Conservation (phyloP, 2,329 filamentous ascomycete genomes). For the Anthostomella pinea region DNA sequence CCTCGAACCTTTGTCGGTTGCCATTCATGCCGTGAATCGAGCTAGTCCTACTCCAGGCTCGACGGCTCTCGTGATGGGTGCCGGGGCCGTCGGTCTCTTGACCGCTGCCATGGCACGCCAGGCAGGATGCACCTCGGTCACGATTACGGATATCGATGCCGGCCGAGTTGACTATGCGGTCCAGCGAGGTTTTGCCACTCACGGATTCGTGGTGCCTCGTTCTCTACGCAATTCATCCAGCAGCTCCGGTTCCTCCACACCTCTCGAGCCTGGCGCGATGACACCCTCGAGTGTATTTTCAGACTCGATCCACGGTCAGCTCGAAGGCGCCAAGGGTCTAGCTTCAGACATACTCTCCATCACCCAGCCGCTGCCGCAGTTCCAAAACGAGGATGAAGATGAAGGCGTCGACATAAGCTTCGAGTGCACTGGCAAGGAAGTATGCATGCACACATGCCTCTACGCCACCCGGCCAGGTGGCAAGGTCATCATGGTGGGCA, state of each 20-base stretch:
- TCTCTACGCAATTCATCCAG: conserved; percentile 42
- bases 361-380: conserved; percentile 30
- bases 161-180: conserved; percentile 60
- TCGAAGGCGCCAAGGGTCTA: conserved; percentile 49
- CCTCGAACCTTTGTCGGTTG: conserved; percentile 60
- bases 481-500: conserved; percentile 73
- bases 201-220: conserved; percentile 53
- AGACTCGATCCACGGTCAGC: conserved; percentile 42
- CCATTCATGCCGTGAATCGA: conserved; percentile 59
- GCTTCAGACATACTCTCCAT: conserved; percentile 49
- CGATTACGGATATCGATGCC: conserved; percentile 58
- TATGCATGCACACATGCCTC: conserved; percentile 71
- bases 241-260: conserved; percentile 48
- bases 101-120: conserved; percentile 61
- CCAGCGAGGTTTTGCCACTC: conserved; percentile 57
- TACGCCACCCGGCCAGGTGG: conserved; percentile 70
- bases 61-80: conserved; percentile 61
- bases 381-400: conserved; percentile 52
- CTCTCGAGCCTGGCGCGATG: conserved; percentile 37
- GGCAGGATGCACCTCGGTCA: conserved; percentile 57
- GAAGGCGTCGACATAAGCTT: conserved; percentile 68
- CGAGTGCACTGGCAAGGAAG: conserved; percentile 74
- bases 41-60: conserved; percentile 50
- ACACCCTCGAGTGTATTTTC: conserved; percentile 47
- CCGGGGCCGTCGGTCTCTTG: conserved; percentile 61